phyloP scores from a whole-genome alignment of 306 rosid species.

The Urtica urens region DNA sequence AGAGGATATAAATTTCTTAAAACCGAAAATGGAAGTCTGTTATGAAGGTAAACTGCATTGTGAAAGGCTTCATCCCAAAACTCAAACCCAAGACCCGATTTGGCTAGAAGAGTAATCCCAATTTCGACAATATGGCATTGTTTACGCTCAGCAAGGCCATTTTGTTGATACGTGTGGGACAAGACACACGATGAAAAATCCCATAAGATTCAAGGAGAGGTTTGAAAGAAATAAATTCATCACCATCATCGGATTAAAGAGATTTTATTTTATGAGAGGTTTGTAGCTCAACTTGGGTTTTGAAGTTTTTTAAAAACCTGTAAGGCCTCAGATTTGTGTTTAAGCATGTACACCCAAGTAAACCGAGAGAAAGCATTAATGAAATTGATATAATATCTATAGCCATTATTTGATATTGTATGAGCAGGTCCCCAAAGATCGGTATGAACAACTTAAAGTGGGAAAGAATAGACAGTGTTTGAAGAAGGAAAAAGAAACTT shows the following conservation, averaged over 20 bases:
- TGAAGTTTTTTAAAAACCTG: neutral
- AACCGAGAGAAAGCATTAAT: neutral
- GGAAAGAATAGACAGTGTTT: neutral
- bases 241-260: neutral
- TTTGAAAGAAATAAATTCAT: neutral
- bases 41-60: neutral
- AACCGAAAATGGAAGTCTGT: neutral
- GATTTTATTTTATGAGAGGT: neutral
- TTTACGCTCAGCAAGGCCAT: conserved; percentile 8
- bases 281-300: neutral
- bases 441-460: neutral
- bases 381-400: neutral
- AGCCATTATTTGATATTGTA: neutral
- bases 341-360: neutral
- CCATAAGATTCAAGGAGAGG: neutral
- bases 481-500: neutral
- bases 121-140: neutral
- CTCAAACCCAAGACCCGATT: neutral
- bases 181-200: neutral
- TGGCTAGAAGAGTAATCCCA: neutral
- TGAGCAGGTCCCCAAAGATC: neutral
- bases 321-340: neutral
- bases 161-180: neutral
- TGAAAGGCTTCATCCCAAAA: neutral
- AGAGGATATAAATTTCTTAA: neutral